Conservation (phyloP, 2,329 filamentous ascomycete genomes). For the Diaporthe citri region DNA sequence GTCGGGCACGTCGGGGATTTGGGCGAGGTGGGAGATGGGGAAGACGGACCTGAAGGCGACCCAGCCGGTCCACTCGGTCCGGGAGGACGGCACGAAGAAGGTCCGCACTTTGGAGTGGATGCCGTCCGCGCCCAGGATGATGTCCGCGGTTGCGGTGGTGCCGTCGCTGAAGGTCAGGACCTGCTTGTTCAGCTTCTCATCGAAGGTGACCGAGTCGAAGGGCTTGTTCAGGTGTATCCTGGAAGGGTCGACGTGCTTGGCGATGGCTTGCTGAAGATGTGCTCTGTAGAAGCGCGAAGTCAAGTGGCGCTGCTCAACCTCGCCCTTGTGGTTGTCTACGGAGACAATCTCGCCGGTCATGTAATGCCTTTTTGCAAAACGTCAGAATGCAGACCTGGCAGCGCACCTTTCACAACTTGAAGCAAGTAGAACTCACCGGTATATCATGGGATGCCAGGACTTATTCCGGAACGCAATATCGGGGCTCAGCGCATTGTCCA, state of each 20-base stretch:
- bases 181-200: conserved; percentile 43
- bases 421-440: conserved; percentile 49
- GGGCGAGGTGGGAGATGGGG: conserved; percentile 53
- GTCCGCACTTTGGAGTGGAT: conserved; percentile 61
- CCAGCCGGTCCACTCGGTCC: conserved; percentile 57
- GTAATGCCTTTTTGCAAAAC: conserved; percentile 50
- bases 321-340: conserved; percentile 55
- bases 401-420: no score
- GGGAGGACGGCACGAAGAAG: conserved; percentile 57
- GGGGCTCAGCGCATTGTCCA: conserved; percentile 58
- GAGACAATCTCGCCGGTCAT: conserved; percentile 59
- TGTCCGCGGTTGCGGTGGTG: conserved; percentile 56
- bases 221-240: conserved; percentile 59
- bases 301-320: conserved; percentile 52
- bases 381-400: neutral
- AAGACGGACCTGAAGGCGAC: conserved; percentile 60
- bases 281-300: conserved; percentile 61
- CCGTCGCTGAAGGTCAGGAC: conserved; percentile 63
- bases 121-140: conserved; percentile 66
- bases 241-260: conserved; percentile 56
- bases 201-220: conserved; percentile 51
- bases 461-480: conserved; percentile 56
- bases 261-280: conserved; percentile 62
- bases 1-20: conserved; percentile 54
- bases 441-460: conserved; percentile 59